These are phyloP conservation scores for Microthyrium microscopicum DNA, from an alignment of 2,329 filamentous ascomycete genomes.

Conservation along the genomic window DNA sequence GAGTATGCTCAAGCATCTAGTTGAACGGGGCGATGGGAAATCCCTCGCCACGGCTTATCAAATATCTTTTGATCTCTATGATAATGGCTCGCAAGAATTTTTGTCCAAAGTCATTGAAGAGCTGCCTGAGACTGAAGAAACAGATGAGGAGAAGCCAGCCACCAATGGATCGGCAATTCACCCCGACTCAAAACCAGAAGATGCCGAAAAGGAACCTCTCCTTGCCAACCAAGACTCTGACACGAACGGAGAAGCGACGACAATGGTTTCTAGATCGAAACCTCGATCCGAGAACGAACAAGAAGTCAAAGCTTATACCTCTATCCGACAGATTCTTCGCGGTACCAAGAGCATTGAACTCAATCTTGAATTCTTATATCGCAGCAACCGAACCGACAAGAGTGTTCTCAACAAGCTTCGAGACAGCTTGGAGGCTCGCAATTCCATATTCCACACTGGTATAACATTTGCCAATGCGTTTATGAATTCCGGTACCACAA, in stretches of 20 bases:
- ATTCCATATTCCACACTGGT: constrained; percentile 95
- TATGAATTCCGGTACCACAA: constrained; percentile 97
- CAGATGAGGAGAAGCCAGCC: constrained; percentile 26
- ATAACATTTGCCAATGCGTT: constrained; percentile 97
- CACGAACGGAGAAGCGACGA: constrained; percentile 18
- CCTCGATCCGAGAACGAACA: constrained; percentile 29
- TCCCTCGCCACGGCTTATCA: constrained; percentile 84
- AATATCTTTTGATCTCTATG: constrained; percentile 94
- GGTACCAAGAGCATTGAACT: constrained; percentile 88
- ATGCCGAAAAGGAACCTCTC: constrained; percentile 41
- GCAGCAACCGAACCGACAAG: constrained; percentile 85
- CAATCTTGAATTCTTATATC: constrained; percentile 90
- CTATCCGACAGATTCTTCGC: constrained; percentile 50
- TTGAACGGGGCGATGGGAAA: constrained; percentile 60
- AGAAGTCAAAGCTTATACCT: constrained; percentile 36
- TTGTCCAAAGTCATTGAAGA: constrained; percentile 74
- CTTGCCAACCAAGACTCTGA: constrained; percentile 37
- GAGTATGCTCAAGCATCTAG: constrained; percentile 64
- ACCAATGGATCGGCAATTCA: constrained; percentile 23
- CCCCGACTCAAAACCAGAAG: constrained; percentile 22
- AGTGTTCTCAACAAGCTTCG: constrained; percentile 91
- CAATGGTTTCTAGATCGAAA: constrained; percentile 26
- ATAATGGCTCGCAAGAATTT: constrained; percentile 97
- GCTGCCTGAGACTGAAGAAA: constrained; percentile 40
- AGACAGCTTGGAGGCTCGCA: constrained; percentile 85